Evolutionary conservation across 495 filamentous ascomycete species (phyloP).

Genomic region (Daldinia caldariorum): DNA sequence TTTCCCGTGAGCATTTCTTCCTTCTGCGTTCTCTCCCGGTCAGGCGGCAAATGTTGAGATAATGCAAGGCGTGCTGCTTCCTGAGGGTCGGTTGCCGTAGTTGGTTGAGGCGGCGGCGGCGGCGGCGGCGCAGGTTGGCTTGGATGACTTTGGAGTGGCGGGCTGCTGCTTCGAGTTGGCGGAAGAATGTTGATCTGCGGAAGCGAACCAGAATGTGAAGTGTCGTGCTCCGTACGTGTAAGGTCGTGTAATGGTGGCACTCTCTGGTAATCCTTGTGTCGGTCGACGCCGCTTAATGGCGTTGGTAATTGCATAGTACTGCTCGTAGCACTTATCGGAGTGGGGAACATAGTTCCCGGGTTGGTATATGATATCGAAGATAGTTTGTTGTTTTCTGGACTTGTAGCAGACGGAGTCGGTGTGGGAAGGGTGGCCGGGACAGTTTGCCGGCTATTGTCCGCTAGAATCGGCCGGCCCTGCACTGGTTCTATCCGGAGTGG

Average conservation of each 20-base stretch:
- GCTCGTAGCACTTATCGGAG: slow-evolving; percentile 62
- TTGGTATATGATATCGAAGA: slow-evolving; percentile 62
- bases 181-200: slow-evolving; percentile 59
- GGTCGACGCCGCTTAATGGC: slow-evolving; percentile 45
- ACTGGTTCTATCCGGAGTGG: slow-evolving; percentile 65
- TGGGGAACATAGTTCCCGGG: slow-evolving; percentile 59
- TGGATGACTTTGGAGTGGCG: slow-evolving; percentile 44
- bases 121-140: slow-evolving; percentile 42
- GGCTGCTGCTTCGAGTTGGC: slow-evolving; percentile 58
- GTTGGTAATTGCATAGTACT: slow-evolving; percentile 59
- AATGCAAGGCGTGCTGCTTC: slow-evolving; percentile 69
- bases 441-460: slow-evolving; percentile 60
- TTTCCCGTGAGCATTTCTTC: slow-evolving; percentile 94
- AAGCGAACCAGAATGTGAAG: slow-evolving; percentile 47
- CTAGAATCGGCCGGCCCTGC: slow-evolving; percentile 58
- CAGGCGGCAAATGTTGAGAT: slow-evolving; percentile 59
- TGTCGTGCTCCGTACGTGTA: slow-evolving; percentile 58
- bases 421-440: slow-evolving; percentile 57
- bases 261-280: slow-evolving; percentile 62
- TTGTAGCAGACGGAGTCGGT: slow-evolving; percentile 59
- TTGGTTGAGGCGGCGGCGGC: slow-evolving; percentile 44
- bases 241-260: slow-evolving; percentile 65
- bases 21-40: slow-evolving; percentile 73
- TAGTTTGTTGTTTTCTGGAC: slow-evolving; percentile 65
- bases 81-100: slow-evolving; percentile 58